A percentile compares a stretch with the other conserved stretches of the same genome.
These are phyloP conservation scores for Termitomyces sp. DNA, from an alignment of 768 basidiomycete species.

Conservation along the genomic window DNA sequence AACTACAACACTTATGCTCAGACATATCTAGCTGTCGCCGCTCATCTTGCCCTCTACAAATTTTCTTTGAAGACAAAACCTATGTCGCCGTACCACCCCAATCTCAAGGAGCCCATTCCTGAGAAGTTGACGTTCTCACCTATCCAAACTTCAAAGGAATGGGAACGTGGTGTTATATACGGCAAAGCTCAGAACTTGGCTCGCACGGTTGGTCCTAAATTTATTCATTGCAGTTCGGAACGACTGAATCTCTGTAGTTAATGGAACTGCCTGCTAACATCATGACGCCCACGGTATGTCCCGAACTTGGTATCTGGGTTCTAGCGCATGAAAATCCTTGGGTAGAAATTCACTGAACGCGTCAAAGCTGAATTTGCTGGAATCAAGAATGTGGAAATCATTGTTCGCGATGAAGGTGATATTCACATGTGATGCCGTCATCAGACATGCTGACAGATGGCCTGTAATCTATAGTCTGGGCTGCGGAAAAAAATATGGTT, in stretches of 20 bases:
- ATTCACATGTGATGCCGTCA: background rate
- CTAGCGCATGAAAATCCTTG: background rate
- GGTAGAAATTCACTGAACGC: conserved; percentile 65
- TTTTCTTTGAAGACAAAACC: conserved; percentile 77
- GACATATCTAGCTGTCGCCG: conserved; percentile 56
- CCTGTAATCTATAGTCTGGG: conserved; percentile 54
- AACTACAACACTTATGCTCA: background rate
- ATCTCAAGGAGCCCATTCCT: conserved; percentile 43
- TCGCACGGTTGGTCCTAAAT: conserved; percentile 49
- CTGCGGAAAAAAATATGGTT: conserved; percentile 80
- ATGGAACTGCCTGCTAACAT: conserved; percentile 86
- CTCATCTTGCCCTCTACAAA: conserved; percentile 68
- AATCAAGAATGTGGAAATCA: conserved; percentile 61
- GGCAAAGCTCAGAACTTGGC: conserved; percentile 78
- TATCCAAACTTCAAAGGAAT: conserved; percentile 44
- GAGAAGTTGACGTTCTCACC: conserved; percentile 47
- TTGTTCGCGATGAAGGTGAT: conserved; percentile 70
- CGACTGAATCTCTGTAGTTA: conserved; percentile 36
- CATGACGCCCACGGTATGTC: conserved; percentile 71
- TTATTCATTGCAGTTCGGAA: background rate
- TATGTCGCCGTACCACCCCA: conserved; percentile 61
- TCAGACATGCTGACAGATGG: background rate
- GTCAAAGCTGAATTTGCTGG: conserved; percentile 61
- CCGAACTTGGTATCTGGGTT: background rate
- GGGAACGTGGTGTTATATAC: conserved; percentile 71